Conservation (phyloP, 345 rosid genomes). For the Conringia planisiliqua region DNA sequence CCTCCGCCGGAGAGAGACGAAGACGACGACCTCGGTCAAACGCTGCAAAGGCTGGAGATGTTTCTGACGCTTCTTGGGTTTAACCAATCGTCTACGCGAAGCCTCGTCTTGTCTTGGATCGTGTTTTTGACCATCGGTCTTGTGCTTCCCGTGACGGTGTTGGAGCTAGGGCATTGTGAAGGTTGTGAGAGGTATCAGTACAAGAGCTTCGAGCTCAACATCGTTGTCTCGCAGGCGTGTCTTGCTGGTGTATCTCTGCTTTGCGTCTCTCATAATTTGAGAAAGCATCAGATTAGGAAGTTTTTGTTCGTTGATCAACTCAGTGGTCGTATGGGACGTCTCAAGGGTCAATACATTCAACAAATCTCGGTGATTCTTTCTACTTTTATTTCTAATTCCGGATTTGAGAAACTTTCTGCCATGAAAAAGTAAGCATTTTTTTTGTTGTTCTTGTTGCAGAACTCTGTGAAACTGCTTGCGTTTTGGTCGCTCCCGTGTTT, state of each 20-base stretch:
- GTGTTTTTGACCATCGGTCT: constrained; percentile 57
- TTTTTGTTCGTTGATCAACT: constrained; percentile 76
- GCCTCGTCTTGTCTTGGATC: constrained; percentile 58
- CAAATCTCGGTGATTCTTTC: constrained; percentile 58
- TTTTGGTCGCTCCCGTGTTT: constrained; percentile 78
- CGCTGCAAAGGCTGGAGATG: constrained; percentile 47
- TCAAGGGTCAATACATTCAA: constrained; percentile 46
- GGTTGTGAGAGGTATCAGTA: constrained; percentile 59
- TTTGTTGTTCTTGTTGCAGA: constrained; percentile 35
- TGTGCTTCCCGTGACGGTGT: constrained; percentile 53
- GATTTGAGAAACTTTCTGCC: background rate
- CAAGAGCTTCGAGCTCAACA: constrained; percentile 65
- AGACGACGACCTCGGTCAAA: constrained; percentile 44
- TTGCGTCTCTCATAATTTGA: constrained; percentile 68
- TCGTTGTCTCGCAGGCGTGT: constrained; percentile 75
- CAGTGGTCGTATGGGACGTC: constrained; percentile 49
- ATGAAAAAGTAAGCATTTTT: background rate
- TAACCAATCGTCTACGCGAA: constrained; percentile 47
- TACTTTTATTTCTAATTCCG: background rate
- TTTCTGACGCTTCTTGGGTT: constrained; percentile 66
- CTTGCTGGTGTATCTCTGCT: constrained; percentile 72
- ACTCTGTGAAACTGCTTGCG: constrained; percentile 56
- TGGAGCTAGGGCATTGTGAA: constrained; percentile 57
- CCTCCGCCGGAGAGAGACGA: constrained; percentile 1
- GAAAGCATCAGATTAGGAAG: constrained; percentile 72